Conservation (phyloP, 805 yeast species). For the Monosporozyma solicola region DNA sequence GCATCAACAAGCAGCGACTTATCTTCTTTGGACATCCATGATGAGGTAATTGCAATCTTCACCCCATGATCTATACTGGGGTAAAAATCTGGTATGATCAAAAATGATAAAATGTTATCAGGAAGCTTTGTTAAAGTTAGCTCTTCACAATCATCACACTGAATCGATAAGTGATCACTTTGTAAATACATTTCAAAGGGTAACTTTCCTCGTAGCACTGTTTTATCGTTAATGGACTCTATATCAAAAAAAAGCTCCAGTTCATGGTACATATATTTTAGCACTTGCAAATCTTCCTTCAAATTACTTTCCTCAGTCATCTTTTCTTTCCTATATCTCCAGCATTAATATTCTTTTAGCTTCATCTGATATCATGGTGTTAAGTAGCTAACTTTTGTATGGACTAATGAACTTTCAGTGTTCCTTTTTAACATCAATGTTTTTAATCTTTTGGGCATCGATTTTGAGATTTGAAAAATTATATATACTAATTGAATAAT, state of each 20-base stretch:
- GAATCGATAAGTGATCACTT: conserved; percentile 8
- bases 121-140: conserved; percentile 10
- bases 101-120: conserved; percentile 11
- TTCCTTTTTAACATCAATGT: neutral
- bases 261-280: conserved; percentile 29
- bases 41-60: conserved; percentile 18
- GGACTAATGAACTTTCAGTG: neutral
- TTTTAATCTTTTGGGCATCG: neutral
- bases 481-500: neutral
- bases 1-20: conserved; percentile 10
- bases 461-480: neutral
- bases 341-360: neutral
- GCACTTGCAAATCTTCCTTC: conserved; percentile 16
- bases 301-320: conserved; percentile 6
- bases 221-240: neutral
- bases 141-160: conserved; percentile 5
- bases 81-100: conserved; percentile 9
- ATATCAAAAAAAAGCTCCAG: conserved; percentile 6
- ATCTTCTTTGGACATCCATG: conserved; percentile 26
- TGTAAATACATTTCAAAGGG: conserved; percentile 12
- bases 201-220: conserved; percentile 9
- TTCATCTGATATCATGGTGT: neutral
- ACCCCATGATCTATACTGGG: conserved; percentile 14
- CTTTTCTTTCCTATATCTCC: conserved; percentile 1
- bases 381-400: neutral